phyloP scores from a whole-genome alignment of 768 basidiomycete species.

The Hygrophorus pudorinus region DNA sequence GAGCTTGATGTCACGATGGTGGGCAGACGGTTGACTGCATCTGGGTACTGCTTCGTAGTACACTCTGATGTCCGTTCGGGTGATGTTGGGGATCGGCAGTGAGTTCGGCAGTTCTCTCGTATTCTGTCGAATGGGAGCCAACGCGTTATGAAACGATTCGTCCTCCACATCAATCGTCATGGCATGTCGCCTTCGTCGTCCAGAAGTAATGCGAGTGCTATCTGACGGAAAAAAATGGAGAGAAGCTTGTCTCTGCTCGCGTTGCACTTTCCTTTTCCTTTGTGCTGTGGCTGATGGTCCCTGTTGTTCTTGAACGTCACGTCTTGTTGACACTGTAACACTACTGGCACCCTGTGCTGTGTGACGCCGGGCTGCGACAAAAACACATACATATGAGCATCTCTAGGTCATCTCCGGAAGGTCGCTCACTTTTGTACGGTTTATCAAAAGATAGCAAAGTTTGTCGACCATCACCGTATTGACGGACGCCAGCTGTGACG shows the following conservation, averaged over 20 bases:
- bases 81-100: background rate
- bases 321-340: background rate
- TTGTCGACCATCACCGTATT: slow-evolving; percentile 26
- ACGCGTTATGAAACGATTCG: slow-evolving; percentile 28
- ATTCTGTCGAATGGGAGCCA: slow-evolving; percentile 22
- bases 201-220: slow-evolving; percentile 28
- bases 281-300: no score
- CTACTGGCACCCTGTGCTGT: background rate
- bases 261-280: slow-evolving; percentile 20
- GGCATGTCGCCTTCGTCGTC: slow-evolving; percentile 19
- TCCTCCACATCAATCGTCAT: slow-evolving; percentile 37
- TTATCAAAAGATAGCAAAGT: slow-evolving; percentile 20
- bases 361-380: background rate
- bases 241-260: slow-evolving; percentile 18
- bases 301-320: slow-evolving; percentile 8
- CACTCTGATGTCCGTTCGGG: background rate
- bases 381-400: no score
- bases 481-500: slow-evolving; percentile 25
- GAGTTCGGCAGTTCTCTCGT: background rate
- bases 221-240: slow-evolving; percentile 29
- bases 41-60: background rate
- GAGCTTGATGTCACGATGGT: slow-evolving; percentile 4
- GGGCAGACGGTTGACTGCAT: slow-evolving; percentile 4
- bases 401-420: no score
- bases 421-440: slow-evolving; percentile 7